Base-by-base conservation (phyloP, 2,329 filamentous ascomycete species). In the Colletotrichum sp. region DNA sequence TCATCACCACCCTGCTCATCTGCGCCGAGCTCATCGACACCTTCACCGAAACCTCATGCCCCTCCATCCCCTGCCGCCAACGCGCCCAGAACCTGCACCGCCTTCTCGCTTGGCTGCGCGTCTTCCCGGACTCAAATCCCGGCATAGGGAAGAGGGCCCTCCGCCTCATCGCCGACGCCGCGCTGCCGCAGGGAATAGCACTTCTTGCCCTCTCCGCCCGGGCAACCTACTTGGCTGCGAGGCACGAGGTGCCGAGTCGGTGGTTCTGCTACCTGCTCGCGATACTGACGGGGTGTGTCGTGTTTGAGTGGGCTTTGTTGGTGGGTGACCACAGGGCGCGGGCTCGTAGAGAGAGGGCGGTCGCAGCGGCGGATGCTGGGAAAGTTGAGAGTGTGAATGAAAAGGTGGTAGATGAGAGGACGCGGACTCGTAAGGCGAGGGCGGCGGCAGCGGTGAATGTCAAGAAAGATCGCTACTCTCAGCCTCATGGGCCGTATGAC, bases 71-170 rank as follows among this genome's bases (percentile, higher is more conserved):
- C 9, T n/a, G 39, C 39, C 18, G 18, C 9, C 18, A n/a, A 9
- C 39, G 39, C 18, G 39, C 39, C 18, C 18, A 49, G 18, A n/a
- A 12, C 18, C 18, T 49, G 1, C 39, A n/a, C 39, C 39, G 9
- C 5, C 39, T 49, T 0, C 39, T 12, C 6, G 34, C 34, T 5
- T 2, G 6, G 1, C 34, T 44, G 5, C 18, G 5, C 39, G 9
- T 49, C 39, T 49, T 49, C 39, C 18, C 9, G 18, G 39, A n/a
- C 39, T 49, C 39, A 3, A n/a, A 49, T n/a, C 18, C 18, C 39
- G 39, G 39, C 0, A n/a, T 49, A 7, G 9, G 39, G 3, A 0
- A 4, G 0, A n/a, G 3, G 18, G 18, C 18, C 39, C 39, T 49
- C 18, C 18, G 39, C 39, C 12, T 49, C 18, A n/a, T 49, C 39